These are phyloP conservation scores for Kazachstania kunashirensis DNA, from an alignment of 805 yeast genomes.

Conservation along the genomic window DNA sequence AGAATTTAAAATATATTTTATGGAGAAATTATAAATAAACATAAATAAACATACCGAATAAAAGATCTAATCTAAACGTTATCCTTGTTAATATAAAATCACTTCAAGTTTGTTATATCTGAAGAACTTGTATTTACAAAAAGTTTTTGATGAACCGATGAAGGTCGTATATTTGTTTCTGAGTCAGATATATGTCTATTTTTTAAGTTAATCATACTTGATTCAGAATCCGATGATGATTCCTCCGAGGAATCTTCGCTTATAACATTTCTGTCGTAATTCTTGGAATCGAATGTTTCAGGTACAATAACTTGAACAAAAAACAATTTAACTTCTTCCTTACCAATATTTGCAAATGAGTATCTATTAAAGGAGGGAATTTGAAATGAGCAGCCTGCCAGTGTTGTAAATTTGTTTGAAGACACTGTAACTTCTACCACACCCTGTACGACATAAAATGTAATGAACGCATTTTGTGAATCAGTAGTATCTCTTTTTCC, in stretches of 20 bases:
- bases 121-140: constrained; percentile 1
- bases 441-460: constrained; percentile 70
- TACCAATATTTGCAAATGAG: constrained; percentile 55
- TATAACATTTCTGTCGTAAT: background rate
- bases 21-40: no score
- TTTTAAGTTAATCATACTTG: background rate
- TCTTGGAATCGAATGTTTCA: constrained; percentile 25
- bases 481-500: constrained; percentile 55
- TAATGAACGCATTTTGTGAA: constrained; percentile 47
- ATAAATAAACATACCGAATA: no score
- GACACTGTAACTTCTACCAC: constrained; percentile 56
- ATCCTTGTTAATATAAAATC: no score
- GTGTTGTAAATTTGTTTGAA: constrained; percentile 48
- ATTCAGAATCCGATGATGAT: constrained; percentile 5
- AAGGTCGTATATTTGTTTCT: background rate
- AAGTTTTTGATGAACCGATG: background rate
- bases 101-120: background rate
- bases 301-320: constrained; percentile 55
- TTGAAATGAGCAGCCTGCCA: constrained; percentile 69
- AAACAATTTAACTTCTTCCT: constrained; percentile 50
- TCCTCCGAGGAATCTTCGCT: constrained; percentile 36
- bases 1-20: no score
- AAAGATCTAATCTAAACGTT: no score
- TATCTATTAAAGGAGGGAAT: constrained; percentile 72
- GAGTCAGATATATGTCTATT: background rate